Evolutionary conservation across 2,329 filamentous ascomycete species (phyloP).

Genomic region (Colletotrichum orbiculare): DNA sequence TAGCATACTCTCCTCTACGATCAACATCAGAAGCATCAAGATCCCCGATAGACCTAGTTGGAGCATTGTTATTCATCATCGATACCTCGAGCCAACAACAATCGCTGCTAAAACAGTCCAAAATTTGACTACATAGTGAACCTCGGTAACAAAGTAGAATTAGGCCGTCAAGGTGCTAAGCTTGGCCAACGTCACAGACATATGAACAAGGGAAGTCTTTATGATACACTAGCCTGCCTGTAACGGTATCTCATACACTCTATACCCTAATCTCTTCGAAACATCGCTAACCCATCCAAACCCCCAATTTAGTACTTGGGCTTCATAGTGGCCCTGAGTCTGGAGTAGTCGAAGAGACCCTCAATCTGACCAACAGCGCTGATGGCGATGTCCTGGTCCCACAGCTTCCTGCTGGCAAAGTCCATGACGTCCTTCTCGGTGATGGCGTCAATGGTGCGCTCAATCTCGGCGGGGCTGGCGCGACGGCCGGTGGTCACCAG

Average conservation of each 20-base stretch:
- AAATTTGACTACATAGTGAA: too few species aligned
- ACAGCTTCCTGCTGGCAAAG: constrained; percentile 93
- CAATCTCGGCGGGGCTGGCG: constrained; percentile 92
- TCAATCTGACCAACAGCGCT: constrained; percentile 94
- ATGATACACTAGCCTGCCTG: constrained; percentile 65
- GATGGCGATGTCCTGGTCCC: constrained; percentile 97
- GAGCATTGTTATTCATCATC: too few species aligned
- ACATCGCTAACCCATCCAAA: constrained; percentile 17
- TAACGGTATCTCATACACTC: constrained; percentile 67
- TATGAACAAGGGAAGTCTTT: constrained; percentile 48
- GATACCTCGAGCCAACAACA: too few species aligned
- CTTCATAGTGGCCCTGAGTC: constrained; percentile 87
- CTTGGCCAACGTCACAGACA: constrained; percentile 33
- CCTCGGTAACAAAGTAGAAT: constrained; percentile 32
- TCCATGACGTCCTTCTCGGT: constrained; percentile 97
- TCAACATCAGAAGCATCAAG: too few species aligned
- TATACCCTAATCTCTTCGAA: constrained; percentile 59
- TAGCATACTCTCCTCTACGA: too few species aligned
- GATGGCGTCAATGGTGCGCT: constrained; percentile 88
- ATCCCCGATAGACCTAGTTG: too few species aligned
- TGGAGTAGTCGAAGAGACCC: constrained; percentile 82
- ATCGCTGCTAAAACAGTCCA: too few species aligned
- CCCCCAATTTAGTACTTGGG: constrained; percentile 70
- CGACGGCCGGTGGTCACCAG: constrained; percentile 97
- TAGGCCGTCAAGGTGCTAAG: constrained; percentile 32